Evolutionary conservation across 2,329 filamentous ascomycete species (phyloP).

Genomic region (Didymella keratinophila): DNA sequence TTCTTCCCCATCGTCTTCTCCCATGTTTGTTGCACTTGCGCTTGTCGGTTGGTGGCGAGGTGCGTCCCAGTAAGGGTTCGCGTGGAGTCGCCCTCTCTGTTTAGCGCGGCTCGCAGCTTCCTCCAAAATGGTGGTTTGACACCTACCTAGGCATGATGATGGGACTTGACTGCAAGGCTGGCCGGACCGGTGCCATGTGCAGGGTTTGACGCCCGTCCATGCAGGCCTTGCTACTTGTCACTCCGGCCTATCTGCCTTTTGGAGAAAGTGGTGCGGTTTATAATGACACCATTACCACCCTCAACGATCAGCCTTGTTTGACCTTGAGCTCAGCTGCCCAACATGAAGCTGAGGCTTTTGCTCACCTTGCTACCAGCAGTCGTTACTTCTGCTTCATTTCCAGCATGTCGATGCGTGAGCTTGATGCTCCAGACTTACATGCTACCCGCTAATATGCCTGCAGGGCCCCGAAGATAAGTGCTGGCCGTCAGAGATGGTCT

Average conservation of each 20-base stretch:
- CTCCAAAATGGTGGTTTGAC: neutral
- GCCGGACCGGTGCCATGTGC: neutral
- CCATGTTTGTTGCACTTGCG: neutral
- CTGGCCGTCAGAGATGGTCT: neutral
- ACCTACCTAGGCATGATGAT: too few relatives aligned
- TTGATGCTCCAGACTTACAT: too few relatives aligned
- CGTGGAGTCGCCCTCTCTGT: neutral
- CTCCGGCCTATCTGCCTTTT: neutral
- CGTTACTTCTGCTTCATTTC: neutral
- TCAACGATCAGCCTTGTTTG: neutral
- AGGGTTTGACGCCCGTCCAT: neutral
- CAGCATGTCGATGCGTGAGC: constrained; percentile 3
- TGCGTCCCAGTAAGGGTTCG: neutral
- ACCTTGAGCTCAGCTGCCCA: too few relatives aligned
- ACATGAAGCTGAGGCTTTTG: neutral
- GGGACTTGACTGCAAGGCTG: neutral
- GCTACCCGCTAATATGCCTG: neutral
- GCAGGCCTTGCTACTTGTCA: neutral
- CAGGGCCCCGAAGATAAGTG: constrained; percentile 3
- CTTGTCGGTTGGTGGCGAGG: neutral
- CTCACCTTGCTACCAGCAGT: neutral
- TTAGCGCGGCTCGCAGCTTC: neutral
- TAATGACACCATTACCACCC: neutral
- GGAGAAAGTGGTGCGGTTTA: neutral
- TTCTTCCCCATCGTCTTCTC: neutral